A percentile compares a stretch with the other conserved stretches of the same genome.
phyloP scores from a whole-genome alignment of 441 rosid species.

The Euphorbia celastroides region DNA sequence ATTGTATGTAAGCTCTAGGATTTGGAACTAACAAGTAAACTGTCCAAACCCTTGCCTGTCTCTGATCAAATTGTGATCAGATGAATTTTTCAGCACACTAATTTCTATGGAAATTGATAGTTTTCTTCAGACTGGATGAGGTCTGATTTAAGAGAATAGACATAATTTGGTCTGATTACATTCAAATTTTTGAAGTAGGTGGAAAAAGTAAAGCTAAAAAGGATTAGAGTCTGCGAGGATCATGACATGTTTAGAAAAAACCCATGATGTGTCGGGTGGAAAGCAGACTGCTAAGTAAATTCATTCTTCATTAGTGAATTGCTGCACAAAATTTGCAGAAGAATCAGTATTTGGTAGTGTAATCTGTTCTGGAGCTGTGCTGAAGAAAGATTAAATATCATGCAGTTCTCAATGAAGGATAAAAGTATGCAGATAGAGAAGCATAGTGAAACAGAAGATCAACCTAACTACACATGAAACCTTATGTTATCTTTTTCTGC shows the following conservation, averaged over 20 bases:
- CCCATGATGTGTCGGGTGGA: neutral
- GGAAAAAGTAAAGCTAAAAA: neutral
- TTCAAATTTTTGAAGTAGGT: neutral
- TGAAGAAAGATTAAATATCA: neutral
- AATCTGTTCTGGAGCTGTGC: neutral
- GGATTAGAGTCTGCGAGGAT: neutral
- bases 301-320: neutral
- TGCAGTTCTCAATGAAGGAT: neutral
- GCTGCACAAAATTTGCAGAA: neutral
- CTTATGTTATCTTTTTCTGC: neutral
- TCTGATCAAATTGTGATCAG: constrained; percentile 18
- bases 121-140: neutral
- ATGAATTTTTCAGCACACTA: neutral
- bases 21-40: constrained; percentile 3
- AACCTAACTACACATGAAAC: neutral
- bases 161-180: neutral
- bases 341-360: neutral
- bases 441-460: neutral
- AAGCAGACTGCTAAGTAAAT: neutral
- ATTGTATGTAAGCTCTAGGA: neutral
- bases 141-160: neutral
- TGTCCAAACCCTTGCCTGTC: neutral
- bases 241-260: neutral
- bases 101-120: neutral
- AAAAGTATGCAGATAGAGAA: neutral